Evolutionary conservation across 1,139 yeast species (phyloP).

Genomic region (Entelexis paramagnoliae): DNA sequence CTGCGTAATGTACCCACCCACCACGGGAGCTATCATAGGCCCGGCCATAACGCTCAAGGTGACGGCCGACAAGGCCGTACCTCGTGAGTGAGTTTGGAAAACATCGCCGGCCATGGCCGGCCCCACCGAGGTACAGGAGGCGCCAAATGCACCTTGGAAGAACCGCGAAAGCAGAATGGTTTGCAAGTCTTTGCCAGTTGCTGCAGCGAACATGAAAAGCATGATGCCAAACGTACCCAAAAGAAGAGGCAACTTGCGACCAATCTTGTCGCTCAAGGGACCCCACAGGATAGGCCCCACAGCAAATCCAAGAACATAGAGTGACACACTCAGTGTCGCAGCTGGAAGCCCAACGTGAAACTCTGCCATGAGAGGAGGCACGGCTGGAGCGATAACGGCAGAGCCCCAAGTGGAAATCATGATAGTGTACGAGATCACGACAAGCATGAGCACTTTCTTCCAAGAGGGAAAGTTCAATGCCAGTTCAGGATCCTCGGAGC

Average conservation of each 20-base stretch:
- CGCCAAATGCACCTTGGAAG: slow-evolving; percentile 66
- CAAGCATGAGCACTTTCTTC: no score
- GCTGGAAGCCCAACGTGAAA: slow-evolving; percentile 46
- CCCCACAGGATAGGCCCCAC: slow-evolving; percentile 76
- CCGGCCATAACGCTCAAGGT: slow-evolving; percentile 60
- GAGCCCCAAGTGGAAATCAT: no score
- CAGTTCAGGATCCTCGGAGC: no score
- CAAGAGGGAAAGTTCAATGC: no score
- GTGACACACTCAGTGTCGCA: slow-evolving; percentile 55
- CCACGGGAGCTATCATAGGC: slow-evolving; percentile 63
- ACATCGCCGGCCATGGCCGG: slow-evolving; percentile 78
- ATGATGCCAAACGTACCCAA: slow-evolving; percentile 51
- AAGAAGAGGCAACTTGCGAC: slow-evolving; percentile 52
- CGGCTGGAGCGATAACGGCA: no score
- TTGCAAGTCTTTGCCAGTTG: slow-evolving; percentile 63
- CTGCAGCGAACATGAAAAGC: slow-evolving; percentile 58
- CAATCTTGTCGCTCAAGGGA: slow-evolving; percentile 66
- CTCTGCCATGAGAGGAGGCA: not conserved
- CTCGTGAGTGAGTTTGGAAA: slow-evolving; percentile 45
- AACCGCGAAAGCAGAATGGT: slow-evolving; percentile 64
- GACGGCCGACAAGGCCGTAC: slow-evolving; percentile 58
- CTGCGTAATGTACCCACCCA: slow-evolving; percentile 32
- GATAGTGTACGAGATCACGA: no score
- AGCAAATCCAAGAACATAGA: slow-evolving; percentile 73
- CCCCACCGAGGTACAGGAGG: slow-evolving; percentile 71